Evolutionary conservation across 2,329 filamentous ascomycete genomes (phyloP).

Genomic region (Pezicula radicicola): DNA sequence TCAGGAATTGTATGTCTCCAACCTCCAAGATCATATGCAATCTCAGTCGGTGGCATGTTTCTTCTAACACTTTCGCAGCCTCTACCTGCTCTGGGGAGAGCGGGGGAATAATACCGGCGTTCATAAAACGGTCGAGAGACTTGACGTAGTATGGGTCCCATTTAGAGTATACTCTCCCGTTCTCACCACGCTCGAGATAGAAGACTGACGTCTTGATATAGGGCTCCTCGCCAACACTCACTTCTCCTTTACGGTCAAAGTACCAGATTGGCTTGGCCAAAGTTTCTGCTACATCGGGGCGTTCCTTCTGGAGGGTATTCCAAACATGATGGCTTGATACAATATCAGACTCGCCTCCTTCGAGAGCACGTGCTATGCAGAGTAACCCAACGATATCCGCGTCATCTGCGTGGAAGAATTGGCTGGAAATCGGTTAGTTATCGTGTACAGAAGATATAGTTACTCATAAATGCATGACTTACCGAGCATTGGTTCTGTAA

Average conservation of each 20-base stretch:
- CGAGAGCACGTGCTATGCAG: slow-evolving; percentile 73
- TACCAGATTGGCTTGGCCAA: slow-evolving; percentile 83
- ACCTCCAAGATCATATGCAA: slow-evolving; percentile 85
- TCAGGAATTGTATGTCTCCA: slow-evolving; percentile 84
- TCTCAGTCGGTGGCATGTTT: slow-evolving; percentile 68
- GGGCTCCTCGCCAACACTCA: slow-evolving; percentile 68
- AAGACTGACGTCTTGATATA: slow-evolving; percentile 72
- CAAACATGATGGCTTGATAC: slow-evolving; percentile 77
- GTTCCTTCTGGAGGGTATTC: slow-evolving; percentile 72
- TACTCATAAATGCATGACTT: slow-evolving; percentile 10
- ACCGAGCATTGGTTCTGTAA: slow-evolving; percentile 79
- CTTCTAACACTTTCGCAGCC: slow-evolving; percentile 69
- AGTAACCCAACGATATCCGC: slow-evolving; percentile 79
- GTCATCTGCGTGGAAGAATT: slow-evolving; percentile 86
- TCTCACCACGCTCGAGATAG: slow-evolving; percentile 68
- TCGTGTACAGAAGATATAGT: not conserved
- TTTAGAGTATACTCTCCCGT: slow-evolving; percentile 73
- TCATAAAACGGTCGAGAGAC: slow-evolving; percentile 71
- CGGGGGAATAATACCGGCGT: slow-evolving; percentile 68
- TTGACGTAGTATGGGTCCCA: slow-evolving; percentile 89
- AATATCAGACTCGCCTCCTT: slow-evolving; percentile 82
- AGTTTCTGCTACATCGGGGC: slow-evolving; percentile 74
- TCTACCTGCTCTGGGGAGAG: slow-evolving; percentile 66
- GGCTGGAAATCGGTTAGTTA: slow-evolving; percentile 36
- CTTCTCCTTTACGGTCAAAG: slow-evolving; percentile 88